These are phyloP conservation scores for Candida orba DNA, from an alignment of 805 yeast species.

Conservation along the genomic window DNA sequence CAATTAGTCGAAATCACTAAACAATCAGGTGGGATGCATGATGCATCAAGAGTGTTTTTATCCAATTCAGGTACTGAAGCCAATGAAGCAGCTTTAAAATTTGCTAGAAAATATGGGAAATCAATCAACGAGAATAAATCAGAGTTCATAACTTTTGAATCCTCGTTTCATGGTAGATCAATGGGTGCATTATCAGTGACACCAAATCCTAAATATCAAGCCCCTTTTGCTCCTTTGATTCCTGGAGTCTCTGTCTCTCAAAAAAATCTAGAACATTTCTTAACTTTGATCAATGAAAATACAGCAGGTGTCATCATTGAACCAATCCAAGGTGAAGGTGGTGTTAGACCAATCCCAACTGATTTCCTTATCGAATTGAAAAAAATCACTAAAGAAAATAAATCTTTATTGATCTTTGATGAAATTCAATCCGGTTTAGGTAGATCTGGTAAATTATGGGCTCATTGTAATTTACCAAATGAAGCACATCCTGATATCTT, in stretches of 20 bases:
- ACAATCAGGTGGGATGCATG: constrained; percentile 68
- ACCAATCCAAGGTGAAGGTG: constrained; percentile 98
- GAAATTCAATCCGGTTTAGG: constrained; percentile 98
- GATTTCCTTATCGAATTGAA: constrained; percentile 64
- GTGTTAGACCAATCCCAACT: constrained; percentile 60
- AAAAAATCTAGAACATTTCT: constrained; percentile 51
- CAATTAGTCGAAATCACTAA: constrained; percentile 64
- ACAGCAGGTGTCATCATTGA: constrained; percentile 89
- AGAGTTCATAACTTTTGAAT: constrained; percentile 81
- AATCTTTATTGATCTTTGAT: constrained; percentile 79
- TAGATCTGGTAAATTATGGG: constrained; percentile 90
- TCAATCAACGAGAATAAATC: constrained; percentile 44
- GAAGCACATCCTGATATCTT: constrained; percentile 92
- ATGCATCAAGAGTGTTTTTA: constrained; percentile 69
- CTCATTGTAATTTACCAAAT: constrained; percentile 66
- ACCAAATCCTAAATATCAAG: constrained; percentile 87
- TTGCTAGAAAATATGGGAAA: constrained; percentile 77
- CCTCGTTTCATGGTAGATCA: constrained; percentile 92
- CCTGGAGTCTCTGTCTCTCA: constrained; percentile 77
- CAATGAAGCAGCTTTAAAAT: constrained; percentile 71
- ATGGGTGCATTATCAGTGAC: constrained; percentile 92
- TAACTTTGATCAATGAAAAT: constrained; percentile 29
- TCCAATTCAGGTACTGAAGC: constrained; percentile 76
- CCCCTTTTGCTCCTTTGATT: constrained; percentile 85
- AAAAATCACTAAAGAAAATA: constrained; percentile 56